These are phyloP conservation scores for Knoxia roxburghii DNA, from an alignment of 257 asterid genomes.

Conservation along the genomic window DNA sequence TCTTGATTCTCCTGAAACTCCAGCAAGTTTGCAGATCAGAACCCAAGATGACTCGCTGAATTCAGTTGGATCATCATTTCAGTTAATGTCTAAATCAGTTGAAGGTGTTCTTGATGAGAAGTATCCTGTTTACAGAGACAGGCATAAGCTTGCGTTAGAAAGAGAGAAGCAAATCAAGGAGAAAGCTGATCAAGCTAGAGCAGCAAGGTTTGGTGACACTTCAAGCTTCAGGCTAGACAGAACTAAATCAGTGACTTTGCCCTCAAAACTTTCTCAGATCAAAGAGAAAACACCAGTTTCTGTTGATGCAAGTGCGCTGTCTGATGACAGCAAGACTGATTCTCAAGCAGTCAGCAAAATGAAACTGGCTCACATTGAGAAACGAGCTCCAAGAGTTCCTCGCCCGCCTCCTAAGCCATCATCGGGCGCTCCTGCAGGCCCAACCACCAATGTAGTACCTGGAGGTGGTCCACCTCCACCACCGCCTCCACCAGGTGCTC, in stretches of 20 bases:
- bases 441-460: slow-evolving; percentile 25
- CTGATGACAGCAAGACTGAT: slow-evolving; percentile 42
- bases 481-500: slow-evolving; percentile 82
- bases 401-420: slow-evolving; percentile 80
- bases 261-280: slow-evolving; percentile 68
- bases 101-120: slow-evolving; percentile 83
- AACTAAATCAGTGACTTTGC: slow-evolving; percentile 37
- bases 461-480: slow-evolving; percentile 68
- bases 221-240: slow-evolving; percentile 33
- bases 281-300: slow-evolving; percentile 61
- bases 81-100: slow-evolving; percentile 83
- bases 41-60: slow-evolving; percentile 41
- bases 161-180: slow-evolving; percentile 80
- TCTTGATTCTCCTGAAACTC: slow-evolving; percentile 51
- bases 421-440: slow-evolving; percentile 36
- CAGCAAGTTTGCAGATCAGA: slow-evolving; percentile 24
- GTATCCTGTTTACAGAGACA: slow-evolving; percentile 83
- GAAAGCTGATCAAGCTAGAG: slow-evolving; percentile 85
- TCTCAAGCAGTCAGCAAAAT: slow-evolving; percentile 65
- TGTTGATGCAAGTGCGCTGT: slow-evolving; percentile 45
- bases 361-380: slow-evolving; percentile 61
- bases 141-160: slow-evolving; percentile 87
- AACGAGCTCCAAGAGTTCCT: slow-evolving; percentile 76
- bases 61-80: slow-evolving; percentile 68
- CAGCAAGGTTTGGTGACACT: slow-evolving; percentile 62